Evolutionary conservation across 225 moss, liverwort and hornwort genomes (phyloP).

Genomic region (Antitrichia curtipendula): DNA sequence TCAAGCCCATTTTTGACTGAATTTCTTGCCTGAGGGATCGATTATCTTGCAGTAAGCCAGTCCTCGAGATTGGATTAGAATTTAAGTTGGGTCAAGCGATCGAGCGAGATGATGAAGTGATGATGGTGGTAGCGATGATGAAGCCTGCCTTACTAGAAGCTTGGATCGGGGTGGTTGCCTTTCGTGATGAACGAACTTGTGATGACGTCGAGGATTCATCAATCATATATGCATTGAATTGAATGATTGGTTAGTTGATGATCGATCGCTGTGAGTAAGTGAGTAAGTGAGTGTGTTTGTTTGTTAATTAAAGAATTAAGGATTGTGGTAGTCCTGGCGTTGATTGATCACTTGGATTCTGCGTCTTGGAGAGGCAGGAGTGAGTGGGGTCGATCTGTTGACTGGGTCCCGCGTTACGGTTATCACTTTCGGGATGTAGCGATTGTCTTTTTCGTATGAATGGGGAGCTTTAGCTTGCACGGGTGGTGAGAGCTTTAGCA

Average conservation of each 20-base stretch:
- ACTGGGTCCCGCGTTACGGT: neutral
- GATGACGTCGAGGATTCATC: neutral
- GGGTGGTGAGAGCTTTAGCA: neutral
- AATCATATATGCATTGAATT: neutral
- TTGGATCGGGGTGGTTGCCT: neutral
- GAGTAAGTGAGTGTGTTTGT: no score
- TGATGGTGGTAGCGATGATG: neutral
- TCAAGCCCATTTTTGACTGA: neutral
- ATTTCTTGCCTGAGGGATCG: neutral
- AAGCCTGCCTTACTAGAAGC: neutral
- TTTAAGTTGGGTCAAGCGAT: neutral
- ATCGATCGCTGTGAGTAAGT: neutral
- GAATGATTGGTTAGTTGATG: neutral
- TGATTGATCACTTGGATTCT: neutral
- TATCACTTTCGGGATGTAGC: neutral
- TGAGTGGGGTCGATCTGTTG: neutral
- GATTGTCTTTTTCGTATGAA: neutral
- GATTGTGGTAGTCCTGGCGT: neutral
- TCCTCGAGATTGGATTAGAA: neutral
- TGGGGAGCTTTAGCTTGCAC: neutral
- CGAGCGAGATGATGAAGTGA: neutral
- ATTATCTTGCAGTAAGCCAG: neutral
- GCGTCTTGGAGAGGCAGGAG: neutral
- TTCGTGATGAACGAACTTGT: neutral
- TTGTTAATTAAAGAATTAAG: neutral